phyloP scores from a whole-genome alignment of 169 alveolate genomes.

The Besnoitia besnoiti region DNA sequence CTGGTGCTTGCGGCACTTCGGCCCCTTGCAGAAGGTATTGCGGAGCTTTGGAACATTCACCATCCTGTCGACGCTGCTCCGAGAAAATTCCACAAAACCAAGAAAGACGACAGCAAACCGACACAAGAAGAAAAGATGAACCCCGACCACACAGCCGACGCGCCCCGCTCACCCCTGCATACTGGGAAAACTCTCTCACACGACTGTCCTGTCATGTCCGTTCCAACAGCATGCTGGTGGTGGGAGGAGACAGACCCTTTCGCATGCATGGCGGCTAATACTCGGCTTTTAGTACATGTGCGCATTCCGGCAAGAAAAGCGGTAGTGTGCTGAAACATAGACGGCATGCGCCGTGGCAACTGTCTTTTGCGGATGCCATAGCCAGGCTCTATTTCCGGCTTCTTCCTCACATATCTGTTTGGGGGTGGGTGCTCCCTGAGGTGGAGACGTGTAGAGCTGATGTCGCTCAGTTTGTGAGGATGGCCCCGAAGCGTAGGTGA shows the following conservation, averaged over 20 bases:
- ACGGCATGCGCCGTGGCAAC: no score
- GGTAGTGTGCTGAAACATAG: no score
- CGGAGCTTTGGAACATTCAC: conserved; percentile 76
- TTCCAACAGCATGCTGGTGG: not conserved
- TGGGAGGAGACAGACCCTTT: not conserved
- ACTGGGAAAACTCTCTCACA: not conserved
- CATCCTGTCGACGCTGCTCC: conserved; percentile 58
- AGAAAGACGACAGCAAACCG: not conserved
- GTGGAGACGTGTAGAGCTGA: no score
- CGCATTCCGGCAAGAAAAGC: no score
- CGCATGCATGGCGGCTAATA: not conserved
- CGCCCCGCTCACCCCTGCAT: not conserved
- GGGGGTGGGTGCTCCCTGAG: no score
- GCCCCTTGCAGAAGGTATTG: conserved; percentile 68
- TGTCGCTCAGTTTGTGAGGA: no score
- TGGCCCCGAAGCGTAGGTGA: no score
- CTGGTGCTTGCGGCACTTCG: conserved; percentile 75
- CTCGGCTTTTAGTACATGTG: no score
- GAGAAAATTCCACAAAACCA: not conserved
- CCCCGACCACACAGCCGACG: not conserved
- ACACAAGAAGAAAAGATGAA: not conserved
- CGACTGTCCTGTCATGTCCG: not conserved
- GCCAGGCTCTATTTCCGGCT: no score
- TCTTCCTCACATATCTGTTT: no score
- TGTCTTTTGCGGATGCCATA: no score